These are phyloP conservation scores for Stemphylium vesicarium DNA, from an alignment of 2,329 filamentous ascomycete species.

Conservation along the genomic window DNA sequence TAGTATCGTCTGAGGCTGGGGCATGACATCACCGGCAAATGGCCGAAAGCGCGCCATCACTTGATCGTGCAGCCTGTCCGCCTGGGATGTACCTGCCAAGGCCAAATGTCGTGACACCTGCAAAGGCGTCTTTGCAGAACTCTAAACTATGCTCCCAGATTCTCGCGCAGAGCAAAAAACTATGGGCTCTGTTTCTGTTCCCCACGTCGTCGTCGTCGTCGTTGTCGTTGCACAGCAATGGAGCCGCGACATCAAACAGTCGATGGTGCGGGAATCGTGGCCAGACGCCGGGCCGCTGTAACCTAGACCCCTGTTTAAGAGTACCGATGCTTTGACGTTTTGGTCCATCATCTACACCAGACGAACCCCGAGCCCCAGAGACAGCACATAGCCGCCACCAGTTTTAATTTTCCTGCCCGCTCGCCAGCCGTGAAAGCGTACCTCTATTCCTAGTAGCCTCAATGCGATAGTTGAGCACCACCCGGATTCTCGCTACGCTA, in stretches of 20 bases:
- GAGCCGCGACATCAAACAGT: neutral
- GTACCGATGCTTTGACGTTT: slow-evolving; percentile 32
- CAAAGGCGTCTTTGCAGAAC: neutral
- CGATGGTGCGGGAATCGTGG: slow-evolving; percentile 9
- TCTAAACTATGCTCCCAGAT: slow-evolving; percentile 1
- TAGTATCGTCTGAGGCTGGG: neutral
- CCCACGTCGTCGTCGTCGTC: neutral
- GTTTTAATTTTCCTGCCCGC: neutral
- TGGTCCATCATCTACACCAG: slow-evolving; percentile 23
- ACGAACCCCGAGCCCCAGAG: slow-evolving; percentile 17
- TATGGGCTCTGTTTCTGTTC: neutral
- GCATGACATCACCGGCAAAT: slow-evolving; percentile 22
- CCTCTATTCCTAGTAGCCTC: slow-evolving; percentile 13
- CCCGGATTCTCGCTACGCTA: slow-evolving; percentile 5
- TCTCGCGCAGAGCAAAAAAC: neutral
- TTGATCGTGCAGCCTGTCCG: slow-evolving; percentile 12
- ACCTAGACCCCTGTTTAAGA: slow-evolving; percentile 21
- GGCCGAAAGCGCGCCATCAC: slow-evolving; percentile 20
- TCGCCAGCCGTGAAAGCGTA: slow-evolving; percentile 7
- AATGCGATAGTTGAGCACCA: slow-evolving; percentile 31
- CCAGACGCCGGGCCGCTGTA: slow-evolving; percentile 19
- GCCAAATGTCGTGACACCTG: slow-evolving; percentile 15
- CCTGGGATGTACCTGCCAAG: slow-evolving; percentile 27
- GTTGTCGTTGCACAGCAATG: neutral
- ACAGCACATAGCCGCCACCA: slow-evolving; percentile 16